Evolutionary conservation across 2,329 filamentous ascomycete species (phyloP).

Genomic region (Nemania serpens): DNA sequence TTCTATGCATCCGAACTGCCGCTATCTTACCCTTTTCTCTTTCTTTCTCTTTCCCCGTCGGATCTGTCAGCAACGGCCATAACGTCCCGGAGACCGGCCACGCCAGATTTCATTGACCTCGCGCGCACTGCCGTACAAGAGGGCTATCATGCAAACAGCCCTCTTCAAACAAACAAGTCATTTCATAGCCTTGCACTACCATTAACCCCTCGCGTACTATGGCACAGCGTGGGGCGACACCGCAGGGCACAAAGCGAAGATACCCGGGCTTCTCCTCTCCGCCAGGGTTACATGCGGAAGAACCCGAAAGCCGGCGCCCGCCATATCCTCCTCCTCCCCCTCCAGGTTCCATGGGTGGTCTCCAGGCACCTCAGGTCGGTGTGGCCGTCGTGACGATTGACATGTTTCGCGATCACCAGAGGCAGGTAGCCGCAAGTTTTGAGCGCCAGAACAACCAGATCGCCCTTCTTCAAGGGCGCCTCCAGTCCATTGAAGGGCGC

Average conservation of each 20-base stretch:
- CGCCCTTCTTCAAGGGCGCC: conserved; percentile 17
- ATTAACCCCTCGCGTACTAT: conserved; percentile 12
- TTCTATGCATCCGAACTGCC: conserved; percentile 22
- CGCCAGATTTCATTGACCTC: conserved; percentile 1
- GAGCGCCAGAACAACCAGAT: conserved; percentile 20
- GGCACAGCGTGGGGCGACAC: conserved; percentile 25
- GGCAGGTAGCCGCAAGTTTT: conserved; percentile 21
- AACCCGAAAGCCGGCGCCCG: conserved; percentile 25
- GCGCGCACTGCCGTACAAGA: conserved; percentile 7
- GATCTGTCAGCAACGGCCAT: conserved; percentile 19
- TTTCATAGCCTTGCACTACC: conserved; percentile 15
- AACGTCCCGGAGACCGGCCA: conserved; percentile 16
- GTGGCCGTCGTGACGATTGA: conserved; percentile 29
- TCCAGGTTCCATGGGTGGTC: conserved; percentile 22
- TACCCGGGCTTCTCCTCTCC: conserved; percentile 27
- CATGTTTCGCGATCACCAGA: conserved; percentile 29
- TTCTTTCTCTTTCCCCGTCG: conserved; percentile 6
- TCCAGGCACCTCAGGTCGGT: conserved; percentile 29
- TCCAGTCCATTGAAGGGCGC: conserved; percentile 25
- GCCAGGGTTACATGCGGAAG: conserved; percentile 26
- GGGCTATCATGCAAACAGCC: conserved; percentile 16
- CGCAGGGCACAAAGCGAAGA: conserved; percentile 29
- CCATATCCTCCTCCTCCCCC: conserved; percentile 24
- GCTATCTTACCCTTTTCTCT: conserved; percentile 7
- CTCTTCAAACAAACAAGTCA: conserved; percentile 1